Evolutionary conservation across 345 rosid species (phyloP).

Genomic region (Raphanus sativus): DNA sequence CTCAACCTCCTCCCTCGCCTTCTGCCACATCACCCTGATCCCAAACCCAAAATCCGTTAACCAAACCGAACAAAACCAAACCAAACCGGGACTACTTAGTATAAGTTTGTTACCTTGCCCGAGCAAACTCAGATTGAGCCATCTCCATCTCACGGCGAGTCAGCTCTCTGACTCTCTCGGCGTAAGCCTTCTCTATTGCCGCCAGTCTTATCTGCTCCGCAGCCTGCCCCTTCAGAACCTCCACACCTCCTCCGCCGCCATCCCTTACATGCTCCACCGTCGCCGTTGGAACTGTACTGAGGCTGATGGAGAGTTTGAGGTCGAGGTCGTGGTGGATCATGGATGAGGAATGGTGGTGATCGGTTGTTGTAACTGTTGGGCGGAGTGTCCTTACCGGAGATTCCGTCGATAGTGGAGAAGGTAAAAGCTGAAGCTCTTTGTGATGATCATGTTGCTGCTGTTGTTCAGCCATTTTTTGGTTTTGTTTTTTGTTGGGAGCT

Average conservation of each 20-base stretch:
- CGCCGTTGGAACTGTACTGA: constrained; percentile 49
- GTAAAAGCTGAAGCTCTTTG: constrained; percentile 80
- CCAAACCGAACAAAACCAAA: background rate
- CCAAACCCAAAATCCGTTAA: background rate
- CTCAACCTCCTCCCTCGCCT: constrained; percentile 80
- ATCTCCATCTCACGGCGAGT: constrained; percentile 89
- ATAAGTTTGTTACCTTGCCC: constrained; percentile 48
- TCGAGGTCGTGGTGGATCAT: constrained; percentile 65
- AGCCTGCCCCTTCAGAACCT: constrained; percentile 87
- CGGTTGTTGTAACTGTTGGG: constrained; percentile 18
- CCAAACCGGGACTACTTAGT: background rate
- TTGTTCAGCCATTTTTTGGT: constrained; percentile 28
- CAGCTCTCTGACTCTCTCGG: constrained; percentile 90
- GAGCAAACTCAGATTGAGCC: constrained; percentile 85
- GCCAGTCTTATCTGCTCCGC: constrained; percentile 86
- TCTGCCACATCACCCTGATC: constrained; percentile 73
- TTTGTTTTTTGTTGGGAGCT: constrained; percentile 9
- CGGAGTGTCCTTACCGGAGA: constrained; percentile 27
- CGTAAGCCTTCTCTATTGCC: constrained; percentile 83
- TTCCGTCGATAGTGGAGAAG: constrained; percentile 44
- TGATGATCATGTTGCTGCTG: constrained; percentile 47
- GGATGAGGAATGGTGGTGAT: constrained; percentile 32
- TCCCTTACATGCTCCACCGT: constrained; percentile 37
- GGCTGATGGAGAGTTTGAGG: constrained; percentile 83
- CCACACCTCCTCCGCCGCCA: constrained; percentile 42